Evolutionary conservation across 179 eudicot genomes (phyloP).

Genomic region (Patellifolia procumbens): DNA sequence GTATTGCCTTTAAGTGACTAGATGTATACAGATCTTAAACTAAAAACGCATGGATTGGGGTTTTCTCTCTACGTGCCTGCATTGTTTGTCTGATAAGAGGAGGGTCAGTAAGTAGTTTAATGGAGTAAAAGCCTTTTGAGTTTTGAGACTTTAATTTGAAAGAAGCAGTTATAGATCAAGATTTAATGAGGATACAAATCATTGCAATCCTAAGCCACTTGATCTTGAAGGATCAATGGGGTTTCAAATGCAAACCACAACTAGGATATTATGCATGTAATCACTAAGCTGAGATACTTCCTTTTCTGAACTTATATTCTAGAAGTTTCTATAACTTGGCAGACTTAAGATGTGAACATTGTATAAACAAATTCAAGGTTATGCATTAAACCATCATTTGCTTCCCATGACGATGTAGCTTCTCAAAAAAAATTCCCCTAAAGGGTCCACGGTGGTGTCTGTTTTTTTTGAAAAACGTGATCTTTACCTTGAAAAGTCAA

Average conservation of each 20-base stretch:
- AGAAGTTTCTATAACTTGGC: background rate
- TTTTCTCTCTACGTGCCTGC: background rate
- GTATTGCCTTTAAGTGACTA: too few relatives aligned
- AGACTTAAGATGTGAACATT: too few relatives aligned
- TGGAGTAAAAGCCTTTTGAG: background rate
- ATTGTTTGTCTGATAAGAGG: background rate
- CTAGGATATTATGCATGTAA: too few relatives aligned
- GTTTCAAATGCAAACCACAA: background rate
- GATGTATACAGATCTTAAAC: too few relatives aligned
- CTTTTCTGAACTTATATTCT: background rate
- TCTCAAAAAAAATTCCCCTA: too few relatives aligned
- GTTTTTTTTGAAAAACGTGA: too few relatives aligned
- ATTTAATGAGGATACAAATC: background rate
- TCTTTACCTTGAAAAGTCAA: too few relatives aligned
- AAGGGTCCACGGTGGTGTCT: too few relatives aligned
- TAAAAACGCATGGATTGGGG: too few relatives aligned
- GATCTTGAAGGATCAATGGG: background rate
- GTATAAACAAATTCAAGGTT: too few relatives aligned
- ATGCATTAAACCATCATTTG: too few relatives aligned
- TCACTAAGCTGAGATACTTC: background rate
- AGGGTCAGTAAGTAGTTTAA: background rate
- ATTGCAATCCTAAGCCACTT: background rate
- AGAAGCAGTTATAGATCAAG: background rate
- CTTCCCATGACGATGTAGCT: too few relatives aligned
- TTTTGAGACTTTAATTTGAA: background rate